Evolutionary conservation across 192 early-diverging fungal genomes (phyloP).

Genomic region (Coemansia sp.): DNA sequence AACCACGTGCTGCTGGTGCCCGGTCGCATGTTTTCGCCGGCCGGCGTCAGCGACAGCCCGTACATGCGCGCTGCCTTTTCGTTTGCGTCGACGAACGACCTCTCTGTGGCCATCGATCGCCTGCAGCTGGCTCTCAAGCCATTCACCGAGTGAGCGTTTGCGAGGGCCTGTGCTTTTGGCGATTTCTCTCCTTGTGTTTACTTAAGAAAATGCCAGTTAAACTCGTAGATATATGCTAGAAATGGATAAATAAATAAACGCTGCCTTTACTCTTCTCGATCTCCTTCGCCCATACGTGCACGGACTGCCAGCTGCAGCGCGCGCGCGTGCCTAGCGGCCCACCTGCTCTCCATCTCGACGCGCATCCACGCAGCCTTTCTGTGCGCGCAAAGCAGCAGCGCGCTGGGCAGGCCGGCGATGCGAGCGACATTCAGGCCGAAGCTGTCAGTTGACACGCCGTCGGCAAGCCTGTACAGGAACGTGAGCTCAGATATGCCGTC

Average conservation of each 20-base stretch:
- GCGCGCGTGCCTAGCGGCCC: slow-evolving; percentile 24
- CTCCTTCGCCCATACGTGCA: neutral
- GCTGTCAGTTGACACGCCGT: slow-evolving; percentile 84
- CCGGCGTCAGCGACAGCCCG: slow-evolving; percentile 49
- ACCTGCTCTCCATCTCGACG: slow-evolving; percentile 29
- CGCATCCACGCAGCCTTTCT: slow-evolving; percentile 74
- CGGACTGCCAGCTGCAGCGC: slow-evolving; percentile 20
- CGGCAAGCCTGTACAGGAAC: slow-evolving; percentile 88
- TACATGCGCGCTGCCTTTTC: slow-evolving; percentile 72
- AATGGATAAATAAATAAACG: too few species aligned
- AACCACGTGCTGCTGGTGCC: slow-evolving; percentile 73
- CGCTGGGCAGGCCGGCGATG: slow-evolving; percentile 82
- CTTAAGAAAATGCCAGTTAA: too few species aligned
- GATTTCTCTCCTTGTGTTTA: too few species aligned
- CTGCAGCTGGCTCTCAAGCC: slow-evolving; percentile 60
- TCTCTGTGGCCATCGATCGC: slow-evolving; percentile 63
- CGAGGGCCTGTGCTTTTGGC: too few species aligned
- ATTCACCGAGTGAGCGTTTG: slow-evolving; percentile 26
- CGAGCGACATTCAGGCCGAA: slow-evolving; percentile 97
- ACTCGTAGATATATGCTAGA: too few species aligned
- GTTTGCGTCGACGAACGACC: slow-evolving; percentile 61
- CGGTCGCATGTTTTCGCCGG: slow-evolving; percentile 61
- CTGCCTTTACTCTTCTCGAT: neutral
- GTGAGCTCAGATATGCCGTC: slow-evolving; percentile 66
- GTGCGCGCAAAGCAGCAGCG: slow-evolving; percentile 70